Evolutionary conservation across 495 filamentous ascomycete genomes (phyloP), one percentile per base, ranked within the genome.

Genomic region (Xylaria cubensis): DNA sequence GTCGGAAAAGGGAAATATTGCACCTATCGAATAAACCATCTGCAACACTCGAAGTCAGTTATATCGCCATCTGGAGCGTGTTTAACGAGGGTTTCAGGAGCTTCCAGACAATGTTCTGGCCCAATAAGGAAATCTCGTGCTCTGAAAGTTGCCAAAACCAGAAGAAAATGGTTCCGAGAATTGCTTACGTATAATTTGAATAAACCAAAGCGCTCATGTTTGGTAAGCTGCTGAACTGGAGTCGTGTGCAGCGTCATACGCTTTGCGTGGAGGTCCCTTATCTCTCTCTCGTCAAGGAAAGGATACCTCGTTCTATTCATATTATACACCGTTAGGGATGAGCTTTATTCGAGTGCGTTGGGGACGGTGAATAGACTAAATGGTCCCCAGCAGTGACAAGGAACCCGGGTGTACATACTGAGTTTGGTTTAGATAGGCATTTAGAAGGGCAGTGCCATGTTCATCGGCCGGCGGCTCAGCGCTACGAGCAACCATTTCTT

Each of bases 401-500:
- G 17, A 36, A 7, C 19, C 7, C 9, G 67, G 2, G 26, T 34
- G 46, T 36, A 65, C 69, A 17, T 71, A 71, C 77, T 88, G 85
- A 4, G 87, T 75, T 41, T 82, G 74, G 9, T 76, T 83, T 36
- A 86, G 78, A 69, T 87, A 88, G 9, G 82, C 81, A 59, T 86
- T 80, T 0, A 87, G 56, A 39, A 88, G 85, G 44, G 76, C 77
- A 9, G 77, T 67, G 9, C 85, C 85, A 77, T 86, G 82, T 53
- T 86, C 84, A 67, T 87, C 83, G 41, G 80, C 82, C 53, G 85
- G 85, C 4, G 86, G 85, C 24, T 86, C 84, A 34, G 85, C 80
- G 64, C 81, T 82, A 15, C 82, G 80, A 26, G 79, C 80, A 56
- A 83, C 74, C 69, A 85, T 72, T 44, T 86, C 84, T 61, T 73